Percentiles rank a stretch among this genome's conserved stretches.
Conservation (phyloP, 495 filamentous ascomycete species). For the Terfezia boudieri region DNA sequence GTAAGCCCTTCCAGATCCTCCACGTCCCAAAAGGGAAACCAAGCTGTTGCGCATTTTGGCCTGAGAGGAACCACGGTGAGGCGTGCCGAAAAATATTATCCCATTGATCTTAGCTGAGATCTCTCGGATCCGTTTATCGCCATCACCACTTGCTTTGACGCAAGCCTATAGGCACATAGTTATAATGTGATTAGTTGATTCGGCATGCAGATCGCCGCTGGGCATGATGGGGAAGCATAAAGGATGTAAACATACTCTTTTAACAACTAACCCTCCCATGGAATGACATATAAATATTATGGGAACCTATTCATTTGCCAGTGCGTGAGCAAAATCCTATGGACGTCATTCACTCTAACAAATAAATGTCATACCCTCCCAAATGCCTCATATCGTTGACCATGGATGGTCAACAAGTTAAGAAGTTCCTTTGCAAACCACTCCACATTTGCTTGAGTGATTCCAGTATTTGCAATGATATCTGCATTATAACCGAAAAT, state of each 20-base stretch:
- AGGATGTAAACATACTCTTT: slow-evolving; percentile 20
- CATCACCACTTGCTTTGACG: background rate
- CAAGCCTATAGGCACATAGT: background rate
- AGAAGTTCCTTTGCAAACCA: slow-evolving; percentile 5
- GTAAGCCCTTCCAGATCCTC: slow-evolving; percentile 18
- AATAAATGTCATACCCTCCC: background rate
- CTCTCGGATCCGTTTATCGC: slow-evolving; percentile 19
- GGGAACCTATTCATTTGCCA: slow-evolving; percentile 10
- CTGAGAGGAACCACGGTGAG: slow-evolving; percentile 28
- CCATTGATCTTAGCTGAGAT: slow-evolving; percentile 20
- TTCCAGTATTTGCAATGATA: slow-evolving; percentile 1
- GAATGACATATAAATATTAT: slow-evolving; percentile 25
- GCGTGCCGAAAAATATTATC: slow-evolving; percentile 28
- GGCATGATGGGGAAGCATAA: too few species aligned
- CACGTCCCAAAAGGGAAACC: slow-evolving; percentile 8
- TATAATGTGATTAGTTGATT: too few species aligned
- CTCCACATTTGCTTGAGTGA: slow-evolving; percentile 1
- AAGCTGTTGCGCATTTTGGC: slow-evolving; percentile 21
- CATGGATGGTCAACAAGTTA: background rate
- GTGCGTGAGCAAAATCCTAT: background rate
- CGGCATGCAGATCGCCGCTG: too few species aligned
- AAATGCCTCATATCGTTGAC: background rate
- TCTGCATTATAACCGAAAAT: slow-evolving; percentile 24
- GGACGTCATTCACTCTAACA: too few species aligned
- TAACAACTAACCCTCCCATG: slow-evolving; percentile 29